phyloP scores from a whole-genome alignment of 192 early-diverging fungal genomes.

The Coemansia sp. region DNA sequence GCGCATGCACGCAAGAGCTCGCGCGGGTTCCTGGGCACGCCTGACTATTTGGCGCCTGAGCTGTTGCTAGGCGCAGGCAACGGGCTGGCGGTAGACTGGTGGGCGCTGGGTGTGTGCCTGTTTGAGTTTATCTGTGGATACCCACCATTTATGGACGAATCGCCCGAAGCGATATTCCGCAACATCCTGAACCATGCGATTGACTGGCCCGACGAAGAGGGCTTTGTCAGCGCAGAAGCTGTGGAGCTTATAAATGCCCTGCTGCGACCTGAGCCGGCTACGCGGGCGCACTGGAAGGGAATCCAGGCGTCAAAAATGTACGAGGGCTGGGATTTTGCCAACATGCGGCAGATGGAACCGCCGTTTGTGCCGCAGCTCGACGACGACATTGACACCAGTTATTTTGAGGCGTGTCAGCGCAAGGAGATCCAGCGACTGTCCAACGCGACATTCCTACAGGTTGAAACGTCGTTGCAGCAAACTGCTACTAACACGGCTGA shows the following conservation, averaged over 20 bases:
- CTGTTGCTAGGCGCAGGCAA: constrained; percentile 84
- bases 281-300: constrained; percentile 62
- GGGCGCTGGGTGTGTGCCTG: constrained; percentile 88
- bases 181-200: constrained; percentile 78
- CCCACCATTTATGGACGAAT: constrained; percentile 88
- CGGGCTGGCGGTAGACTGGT: constrained; percentile 90
- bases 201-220: constrained; percentile 56
- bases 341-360: constrained; percentile 71
- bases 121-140: constrained; percentile 89
- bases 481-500: constrained; percentile 3
- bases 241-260: constrained; percentile 72
- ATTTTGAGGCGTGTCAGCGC: constrained; percentile 83
- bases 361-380: constrained; percentile 83
- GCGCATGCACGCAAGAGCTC: constrained; percentile 50
- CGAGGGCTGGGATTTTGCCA: constrained; percentile 71
- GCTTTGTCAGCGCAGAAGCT: constrained; percentile 60
- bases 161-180: constrained; percentile 80
- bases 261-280: constrained; percentile 69
- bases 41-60: constrained; percentile 95
- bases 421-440: constrained; percentile 79
- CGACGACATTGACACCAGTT: constrained; percentile 85
- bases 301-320: constrained; percentile 76
- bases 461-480: constrained; percentile 1
- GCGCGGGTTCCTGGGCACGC: constrained; percentile 71
- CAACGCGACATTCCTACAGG: constrained; percentile 55